Percentiles rank a stretch among this genome's conserved stretches.
Evolutionary conservation across 208 protist species (phyloP).

Genomic region (Crithidia thermophila): DNA sequence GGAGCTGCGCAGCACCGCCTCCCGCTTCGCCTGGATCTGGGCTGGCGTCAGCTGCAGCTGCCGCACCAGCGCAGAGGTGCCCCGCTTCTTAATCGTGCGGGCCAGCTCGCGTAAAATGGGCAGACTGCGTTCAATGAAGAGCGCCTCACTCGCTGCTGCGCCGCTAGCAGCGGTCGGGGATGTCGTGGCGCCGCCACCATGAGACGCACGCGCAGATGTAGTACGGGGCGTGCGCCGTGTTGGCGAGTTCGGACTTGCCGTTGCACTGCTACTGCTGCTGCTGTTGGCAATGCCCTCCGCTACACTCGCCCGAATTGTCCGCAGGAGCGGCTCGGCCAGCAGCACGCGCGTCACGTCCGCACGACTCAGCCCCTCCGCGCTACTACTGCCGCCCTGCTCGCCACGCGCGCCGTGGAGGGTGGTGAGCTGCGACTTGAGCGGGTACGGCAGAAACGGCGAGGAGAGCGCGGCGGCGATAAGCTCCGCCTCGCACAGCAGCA

Average conservation of each 20-base stretch:
- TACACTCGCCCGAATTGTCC: slow-evolving; percentile 25
- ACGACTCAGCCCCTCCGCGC: neutral
- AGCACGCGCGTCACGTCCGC: slow-evolving; percentile 23
- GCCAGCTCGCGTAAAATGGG: slow-evolving; percentile 61
- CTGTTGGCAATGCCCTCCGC: neutral
- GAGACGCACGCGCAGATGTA: no score
- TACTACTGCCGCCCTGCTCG: neutral
- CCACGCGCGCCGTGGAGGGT: neutral
- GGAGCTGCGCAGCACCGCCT: slow-evolving; percentile 54
- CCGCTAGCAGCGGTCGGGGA: no score
- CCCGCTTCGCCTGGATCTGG: slow-evolving; percentile 69
- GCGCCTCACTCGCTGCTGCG: no score
- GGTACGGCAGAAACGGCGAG: slow-evolving; percentile 38
- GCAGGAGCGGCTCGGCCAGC: slow-evolving; percentile 36
- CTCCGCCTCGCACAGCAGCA: slow-evolving; percentile 25
- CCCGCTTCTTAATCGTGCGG: slow-evolving; percentile 43
- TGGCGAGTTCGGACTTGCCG: neutral
- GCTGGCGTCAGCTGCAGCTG: slow-evolving; percentile 52
- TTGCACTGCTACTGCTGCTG: no score
- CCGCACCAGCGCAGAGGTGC: slow-evolving; percentile 39
- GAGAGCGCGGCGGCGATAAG: slow-evolving; percentile 35
- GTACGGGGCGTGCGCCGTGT: neutral
- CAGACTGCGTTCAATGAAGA: slow-evolving; percentile 31
- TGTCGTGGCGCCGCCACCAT: no score
- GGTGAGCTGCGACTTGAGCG: slow-evolving; percentile 23